Conservation (phyloP, 2,329 filamentous ascomycete species). For the Alternaria incomplexa region DNA sequence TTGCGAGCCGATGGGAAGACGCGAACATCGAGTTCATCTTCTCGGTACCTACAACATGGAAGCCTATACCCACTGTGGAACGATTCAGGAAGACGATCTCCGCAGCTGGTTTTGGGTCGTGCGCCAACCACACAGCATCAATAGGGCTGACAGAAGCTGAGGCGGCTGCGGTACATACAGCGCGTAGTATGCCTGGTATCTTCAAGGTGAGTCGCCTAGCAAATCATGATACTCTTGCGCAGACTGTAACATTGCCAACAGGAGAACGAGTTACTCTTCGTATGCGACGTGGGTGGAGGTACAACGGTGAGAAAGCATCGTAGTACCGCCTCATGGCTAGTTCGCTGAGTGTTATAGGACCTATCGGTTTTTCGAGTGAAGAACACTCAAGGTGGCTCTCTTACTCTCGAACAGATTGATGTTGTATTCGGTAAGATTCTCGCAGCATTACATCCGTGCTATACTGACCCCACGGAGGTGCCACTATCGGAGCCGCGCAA, state of each 20-base stretch:
- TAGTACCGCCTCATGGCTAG: not conserved
- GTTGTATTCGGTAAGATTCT: constrained; percentile 39
- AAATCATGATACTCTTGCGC: not conserved
- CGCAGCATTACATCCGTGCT: not conserved
- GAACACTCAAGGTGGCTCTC: constrained; percentile 24
- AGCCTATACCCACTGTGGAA: constrained; percentile 57
- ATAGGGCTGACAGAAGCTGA: constrained; percentile 61
- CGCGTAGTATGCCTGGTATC: constrained; percentile 32
- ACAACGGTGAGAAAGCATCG: constrained; percentile 40
- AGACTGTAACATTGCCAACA: not conserved
- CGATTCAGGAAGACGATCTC: constrained; percentile 56
- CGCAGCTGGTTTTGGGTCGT: constrained; percentile 57
- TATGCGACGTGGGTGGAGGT: constrained; percentile 60
- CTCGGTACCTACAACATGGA: constrained; percentile 65
- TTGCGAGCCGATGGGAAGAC: constrained; percentile 44
- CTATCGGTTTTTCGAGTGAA: constrained; percentile 40
- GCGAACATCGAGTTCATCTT: constrained; percentile 61
- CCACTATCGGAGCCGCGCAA: constrained; percentile 45
- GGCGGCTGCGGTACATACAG: constrained; percentile 59
- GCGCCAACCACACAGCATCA: constrained; percentile 44
- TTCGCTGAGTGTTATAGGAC: constrained; percentile 8
- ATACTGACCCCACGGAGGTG: constrained; percentile 36
- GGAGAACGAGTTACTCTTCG: constrained; percentile 53
- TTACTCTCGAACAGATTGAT: constrained; percentile 41
- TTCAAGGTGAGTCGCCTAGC: constrained; percentile 22